These are phyloP conservation scores for Trichoderma gamsii DNA, from an alignment of 495 filamentous ascomycete genomes.

Conservation along the genomic window DNA sequence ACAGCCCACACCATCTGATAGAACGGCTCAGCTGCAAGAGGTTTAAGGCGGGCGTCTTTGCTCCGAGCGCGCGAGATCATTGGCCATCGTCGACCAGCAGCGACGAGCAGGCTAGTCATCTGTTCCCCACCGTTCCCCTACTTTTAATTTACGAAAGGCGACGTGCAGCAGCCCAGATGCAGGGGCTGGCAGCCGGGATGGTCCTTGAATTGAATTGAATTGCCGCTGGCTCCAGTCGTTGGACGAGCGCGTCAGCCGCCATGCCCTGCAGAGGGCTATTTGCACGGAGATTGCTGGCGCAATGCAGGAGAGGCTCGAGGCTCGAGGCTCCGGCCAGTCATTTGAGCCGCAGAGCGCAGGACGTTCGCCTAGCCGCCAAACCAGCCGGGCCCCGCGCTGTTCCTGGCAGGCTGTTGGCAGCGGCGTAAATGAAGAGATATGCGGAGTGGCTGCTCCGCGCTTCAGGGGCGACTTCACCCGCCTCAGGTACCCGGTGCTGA, in stretches of 20 bases:
- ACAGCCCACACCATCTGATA: conserved; percentile 5
- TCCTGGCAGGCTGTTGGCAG: background rate
- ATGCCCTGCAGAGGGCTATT: background rate
- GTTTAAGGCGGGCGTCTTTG: conserved; percentile 4
- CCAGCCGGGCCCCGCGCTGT: background rate
- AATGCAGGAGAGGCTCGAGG: background rate
- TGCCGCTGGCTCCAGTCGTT: background rate
- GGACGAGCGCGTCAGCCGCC: conserved; percentile 13
- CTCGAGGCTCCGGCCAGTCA: background rate
- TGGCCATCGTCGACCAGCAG: background rate
- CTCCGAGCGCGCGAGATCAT: background rate
- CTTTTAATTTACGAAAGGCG: conserved; percentile 14
- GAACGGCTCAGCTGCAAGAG: background rate
- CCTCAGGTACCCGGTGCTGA: background rate
- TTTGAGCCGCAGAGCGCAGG: conserved; percentile 10
- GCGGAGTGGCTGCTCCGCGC: background rate
- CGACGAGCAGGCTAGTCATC: background rate
- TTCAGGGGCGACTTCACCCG: background rate
- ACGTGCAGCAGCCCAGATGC: conserved; percentile 3
- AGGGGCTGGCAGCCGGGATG: conserved; percentile 7
- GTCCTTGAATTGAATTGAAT: conserved; percentile 10
- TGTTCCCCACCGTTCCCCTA: conserved; percentile 12
- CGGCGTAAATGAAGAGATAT: conserved; percentile 6
- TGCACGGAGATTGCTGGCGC: conserved; percentile 4
- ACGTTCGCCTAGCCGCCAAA: background rate